phyloP scores from a whole-genome alignment of 2,329 filamentous ascomycete species.

The Xylariomycetidae sp. region DNA sequence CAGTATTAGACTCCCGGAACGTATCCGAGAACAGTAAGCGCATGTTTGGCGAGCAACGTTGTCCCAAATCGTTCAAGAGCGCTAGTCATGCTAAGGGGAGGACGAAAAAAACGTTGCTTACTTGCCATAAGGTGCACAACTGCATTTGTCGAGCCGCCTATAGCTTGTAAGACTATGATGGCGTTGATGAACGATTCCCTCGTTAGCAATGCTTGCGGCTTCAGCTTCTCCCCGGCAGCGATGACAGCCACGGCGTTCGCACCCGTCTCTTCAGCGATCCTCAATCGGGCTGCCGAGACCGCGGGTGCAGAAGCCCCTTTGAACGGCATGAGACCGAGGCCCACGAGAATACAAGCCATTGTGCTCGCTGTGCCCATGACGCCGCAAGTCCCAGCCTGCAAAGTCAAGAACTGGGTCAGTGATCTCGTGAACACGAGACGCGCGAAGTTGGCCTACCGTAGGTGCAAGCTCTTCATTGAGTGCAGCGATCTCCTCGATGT shows the following conservation, averaged over 20 bases:
- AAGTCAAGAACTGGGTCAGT: no score
- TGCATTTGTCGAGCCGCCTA: conserved; percentile 81
- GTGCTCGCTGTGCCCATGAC: conserved; percentile 93
- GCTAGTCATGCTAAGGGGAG: no score
- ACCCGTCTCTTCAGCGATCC: conserved; percentile 71
- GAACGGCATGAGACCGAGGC: conserved; percentile 75
- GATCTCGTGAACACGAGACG: no score
- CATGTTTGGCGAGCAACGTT: no score
- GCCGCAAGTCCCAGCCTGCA: conserved; percentile 69
- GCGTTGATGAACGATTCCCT: conserved; percentile 78
- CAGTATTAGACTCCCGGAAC: no score
- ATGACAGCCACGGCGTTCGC: conserved; percentile 65
- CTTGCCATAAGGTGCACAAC: conserved; percentile 83
- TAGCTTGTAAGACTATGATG: conserved; percentile 78
- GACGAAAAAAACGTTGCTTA: no score
- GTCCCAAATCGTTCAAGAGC: no score
- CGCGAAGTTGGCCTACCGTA: conserved; percentile 44
- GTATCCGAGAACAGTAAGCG: no score
- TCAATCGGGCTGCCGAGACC: conserved; percentile 71
- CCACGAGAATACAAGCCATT: conserved; percentile 80
- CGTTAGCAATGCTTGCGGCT: conserved; percentile 66
- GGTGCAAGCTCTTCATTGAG: conserved; percentile 71
- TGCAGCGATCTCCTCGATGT: conserved; percentile 66
- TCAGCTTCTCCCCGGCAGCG: conserved; percentile 60
- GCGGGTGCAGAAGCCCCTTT: conserved; percentile 75